Base-by-base conservation (phyloP, 177 flowering plant species). In the Vitis hybrid region DNA sequence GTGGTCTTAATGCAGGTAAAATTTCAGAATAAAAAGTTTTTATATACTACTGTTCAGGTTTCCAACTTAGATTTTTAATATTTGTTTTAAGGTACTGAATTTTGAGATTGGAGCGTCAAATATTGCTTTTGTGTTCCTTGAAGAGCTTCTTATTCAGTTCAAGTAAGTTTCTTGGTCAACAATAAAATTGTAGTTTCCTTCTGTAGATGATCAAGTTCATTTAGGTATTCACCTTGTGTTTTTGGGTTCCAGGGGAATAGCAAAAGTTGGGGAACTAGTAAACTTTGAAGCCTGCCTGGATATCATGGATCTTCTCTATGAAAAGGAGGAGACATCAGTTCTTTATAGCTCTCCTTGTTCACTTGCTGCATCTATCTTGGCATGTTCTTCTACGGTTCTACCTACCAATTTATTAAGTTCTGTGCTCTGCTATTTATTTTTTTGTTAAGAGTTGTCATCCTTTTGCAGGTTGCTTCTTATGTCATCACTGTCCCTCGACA, bases 251-350 rank as follows among this genome's bases (percentile, higher is more conserved):
- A 91, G 92, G 76, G 88, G 18, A 70, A 77, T 90, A 60, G 83
- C 97, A 18, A 84, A 66, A 70, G 80, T 75, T 69, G 98, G 94
- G 66, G 88, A 87, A 51, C 75, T 80, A 65, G 63, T 90, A 74
- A 83, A 78, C 57, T 80, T 87, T 63, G 88, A 85, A 70, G 86
- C 80, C n/a, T 87, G 91, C 81, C 81, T 86, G 88, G 91, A 91
- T 69, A 74, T 93, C 60, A 80, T 93, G 96, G 97, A 93, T 83
- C 87, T 91, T 64, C 83, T 91, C 30, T 93, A 90, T 70, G 97
- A 91, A 70, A 77, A 80, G 58, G 94, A 87, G 74, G 88, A 77
- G 68, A 81, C 80, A 35, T 74, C 85, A 15, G 55, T 55, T 27
- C 82, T 86, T 66, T 82, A 70, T 70, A 19, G 67, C 35, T 77